Conservation (phyloP, 2,329 filamentous ascomycete species). For the Blastomyces emzantsi region DNA sequence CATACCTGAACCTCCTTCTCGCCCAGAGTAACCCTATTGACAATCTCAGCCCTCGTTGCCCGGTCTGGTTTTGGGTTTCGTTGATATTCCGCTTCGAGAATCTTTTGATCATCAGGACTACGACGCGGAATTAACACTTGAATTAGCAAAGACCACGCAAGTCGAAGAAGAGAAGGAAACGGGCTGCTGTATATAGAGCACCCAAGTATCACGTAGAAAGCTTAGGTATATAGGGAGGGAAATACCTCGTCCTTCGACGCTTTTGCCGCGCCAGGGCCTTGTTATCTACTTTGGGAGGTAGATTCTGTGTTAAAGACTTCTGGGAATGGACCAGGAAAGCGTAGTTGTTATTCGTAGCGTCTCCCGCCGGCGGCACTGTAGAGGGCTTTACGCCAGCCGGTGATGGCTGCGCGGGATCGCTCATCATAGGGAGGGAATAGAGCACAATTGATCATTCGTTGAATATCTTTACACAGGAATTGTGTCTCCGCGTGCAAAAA, state of each 20-base stretch:
- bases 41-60: conserved; percentile 71
- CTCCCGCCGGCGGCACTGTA: conserved; percentile 20
- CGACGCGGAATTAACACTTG: conserved; percentile 2
- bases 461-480: neutral
- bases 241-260: conserved; percentile 53
- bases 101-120: conserved; percentile 79
- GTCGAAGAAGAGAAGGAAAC: neutral
- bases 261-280: conserved; percentile 53
- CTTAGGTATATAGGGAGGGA: conserved; percentile 3
- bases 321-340: conserved; percentile 54
- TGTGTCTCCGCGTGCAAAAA: neutral
- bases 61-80: conserved; percentile 89
- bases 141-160: neutral
- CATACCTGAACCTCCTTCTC: conserved; percentile 95
- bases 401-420: conserved; percentile 1
- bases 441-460: neutral
- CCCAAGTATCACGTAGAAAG: neutral
- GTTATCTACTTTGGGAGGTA: conserved; percentile 51
- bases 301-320: conserved; percentile 46
- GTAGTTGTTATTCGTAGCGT: conserved; percentile 32
- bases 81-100: conserved; percentile 78
- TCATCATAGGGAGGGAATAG: conserved; percentile 1
- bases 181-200: neutral
- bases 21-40: conserved; percentile 74
- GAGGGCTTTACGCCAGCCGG: neutral